Evolutionary conservation across 2,329 filamentous ascomycete species (phyloP).

Genomic region (Beauveria rudraprayagi): DNA sequence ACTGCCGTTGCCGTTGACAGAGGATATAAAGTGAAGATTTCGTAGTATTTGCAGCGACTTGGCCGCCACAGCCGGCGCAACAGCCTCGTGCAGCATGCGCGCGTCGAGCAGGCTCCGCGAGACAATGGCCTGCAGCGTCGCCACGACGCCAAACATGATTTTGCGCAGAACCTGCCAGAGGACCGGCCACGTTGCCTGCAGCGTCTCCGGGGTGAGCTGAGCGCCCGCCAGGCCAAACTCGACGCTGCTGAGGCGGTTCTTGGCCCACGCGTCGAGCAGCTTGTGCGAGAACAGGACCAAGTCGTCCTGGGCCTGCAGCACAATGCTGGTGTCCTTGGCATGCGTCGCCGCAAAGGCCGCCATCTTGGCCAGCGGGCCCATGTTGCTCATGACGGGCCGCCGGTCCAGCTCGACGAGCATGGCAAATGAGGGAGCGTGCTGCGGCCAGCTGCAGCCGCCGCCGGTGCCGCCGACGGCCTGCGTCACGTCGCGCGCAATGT

Average conservation of each 20-base stretch:
- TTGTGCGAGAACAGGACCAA: constrained; percentile 59
- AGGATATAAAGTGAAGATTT: constrained; percentile 75
- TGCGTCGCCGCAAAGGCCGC: constrained; percentile 56
- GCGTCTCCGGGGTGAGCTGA: constrained; percentile 56
- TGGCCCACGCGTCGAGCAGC: constrained; percentile 64
- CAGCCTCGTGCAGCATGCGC: constrained; percentile 32
- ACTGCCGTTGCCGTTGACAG: constrained; percentile 59
- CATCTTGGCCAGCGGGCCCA: constrained; percentile 60
- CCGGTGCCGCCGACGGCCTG: constrained; percentile 27
- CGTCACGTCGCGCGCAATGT: constrained; percentile 59
- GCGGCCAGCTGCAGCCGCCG: constrained; percentile 54
- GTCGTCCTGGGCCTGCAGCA: constrained; percentile 49
- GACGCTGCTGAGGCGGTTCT: constrained; percentile 64
- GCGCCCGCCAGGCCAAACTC: constrained; percentile 59
- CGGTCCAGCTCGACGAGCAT: constrained; percentile 50
- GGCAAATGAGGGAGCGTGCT: constrained; percentile 50
- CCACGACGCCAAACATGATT: constrained; percentile 66
- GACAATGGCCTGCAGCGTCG: constrained; percentile 66
- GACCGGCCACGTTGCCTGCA: constrained; percentile 57
- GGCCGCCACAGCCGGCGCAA: constrained; percentile 57
- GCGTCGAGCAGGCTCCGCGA: constrained; percentile 52
- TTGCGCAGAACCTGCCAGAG: constrained; percentile 71
- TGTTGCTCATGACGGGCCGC: constrained; percentile 54
- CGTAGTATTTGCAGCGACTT: constrained; percentile 67
- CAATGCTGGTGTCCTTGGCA: constrained; percentile 33